These are phyloP conservation scores for Leonotis leonurus DNA, from an alignment of 257 asterid genomes.

Conservation along the genomic window DNA sequence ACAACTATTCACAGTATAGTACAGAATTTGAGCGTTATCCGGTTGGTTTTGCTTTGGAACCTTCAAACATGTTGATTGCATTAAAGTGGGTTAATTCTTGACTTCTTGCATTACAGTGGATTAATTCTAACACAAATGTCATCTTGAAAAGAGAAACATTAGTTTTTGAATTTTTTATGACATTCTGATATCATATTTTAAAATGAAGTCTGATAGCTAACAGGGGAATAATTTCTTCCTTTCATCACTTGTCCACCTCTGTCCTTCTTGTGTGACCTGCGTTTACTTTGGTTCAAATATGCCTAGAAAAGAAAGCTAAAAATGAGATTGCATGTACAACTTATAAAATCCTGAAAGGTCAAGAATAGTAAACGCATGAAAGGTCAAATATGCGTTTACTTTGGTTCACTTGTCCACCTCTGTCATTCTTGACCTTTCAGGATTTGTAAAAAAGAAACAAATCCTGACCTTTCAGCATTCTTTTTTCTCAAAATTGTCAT, in stretches of 20 bases:
- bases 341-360: too few relatives aligned
- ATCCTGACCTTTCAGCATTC: not conserved
- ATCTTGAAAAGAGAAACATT: constrained; percentile 1
- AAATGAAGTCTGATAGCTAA: not conserved
- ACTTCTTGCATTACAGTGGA: constrained; percentile 7
- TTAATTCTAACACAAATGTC: not conserved
- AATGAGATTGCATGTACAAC: not conserved
- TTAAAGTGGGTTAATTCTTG: constrained; percentile 9
- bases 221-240: not conserved
- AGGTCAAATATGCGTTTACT: too few relatives aligned
- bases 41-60: constrained; percentile 28
- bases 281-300: not conserved
- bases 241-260: not conserved
- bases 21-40: constrained; percentile 52
- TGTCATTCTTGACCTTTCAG: not conserved
- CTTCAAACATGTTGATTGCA: constrained; percentile 1
- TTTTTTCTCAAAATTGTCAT: not conserved
- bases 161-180: not conserved
- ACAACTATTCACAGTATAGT: constrained; percentile 24
- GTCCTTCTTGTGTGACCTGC: not conserved
- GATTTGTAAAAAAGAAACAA: not conserved
- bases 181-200: not conserved
- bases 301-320: not conserved
- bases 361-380: too few relatives aligned
- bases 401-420: too few relatives aligned